A percentile compares a stretch with the other conserved stretches of the same genome.
These are phyloP conservation scores for Globisporangium perplexum DNA, from an alignment of 352 stramenopile genomes.

Conservation along the genomic window DNA sequence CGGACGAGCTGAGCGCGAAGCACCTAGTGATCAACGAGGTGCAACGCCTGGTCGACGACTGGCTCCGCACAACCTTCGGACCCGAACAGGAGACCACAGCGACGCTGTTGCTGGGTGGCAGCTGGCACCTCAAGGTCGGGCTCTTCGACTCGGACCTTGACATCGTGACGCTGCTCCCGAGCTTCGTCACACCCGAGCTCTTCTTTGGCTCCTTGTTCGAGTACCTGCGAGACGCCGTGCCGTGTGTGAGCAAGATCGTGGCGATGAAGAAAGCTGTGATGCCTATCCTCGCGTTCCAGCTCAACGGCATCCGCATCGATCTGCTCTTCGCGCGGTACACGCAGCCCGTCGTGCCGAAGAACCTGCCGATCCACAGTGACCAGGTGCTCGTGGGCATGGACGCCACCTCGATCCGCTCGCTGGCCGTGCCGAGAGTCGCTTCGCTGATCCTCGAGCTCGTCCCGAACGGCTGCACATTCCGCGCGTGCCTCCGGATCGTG, in stretches of 20 bases:
- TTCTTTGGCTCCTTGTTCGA: conserved; percentile 69
- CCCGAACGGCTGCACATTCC: conserved; percentile 64
- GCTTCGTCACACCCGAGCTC: conserved; percentile 43
- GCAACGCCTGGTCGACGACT: conserved; percentile 62
- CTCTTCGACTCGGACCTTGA: conserved; percentile 73
- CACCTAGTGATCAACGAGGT: conserved; percentile 77
- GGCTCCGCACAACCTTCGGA: conserved; percentile 45
- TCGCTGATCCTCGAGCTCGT: conserved; percentile 81
- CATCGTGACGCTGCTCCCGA: conserved; percentile 66
- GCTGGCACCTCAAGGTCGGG: conserved; percentile 80
- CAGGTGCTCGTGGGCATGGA: conserved; percentile 75
- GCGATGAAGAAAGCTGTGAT: conserved; percentile 68
- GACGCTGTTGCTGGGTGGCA: conserved; percentile 68
- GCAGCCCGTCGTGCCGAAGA: conserved; percentile 58
- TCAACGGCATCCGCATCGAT: conserved; percentile 62
- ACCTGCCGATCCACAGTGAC: conserved; percentile 72
- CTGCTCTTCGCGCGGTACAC: conserved; percentile 74
- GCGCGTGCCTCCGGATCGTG: conserved; percentile 64
- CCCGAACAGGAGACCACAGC: conserved; percentile 33
- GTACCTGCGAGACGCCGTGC: conserved; percentile 26
- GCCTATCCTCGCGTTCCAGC: conserved; percentile 69
- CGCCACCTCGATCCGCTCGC: conserved; percentile 58
- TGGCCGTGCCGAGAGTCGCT: conserved; percentile 71
- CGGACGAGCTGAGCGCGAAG: conserved; percentile 60
- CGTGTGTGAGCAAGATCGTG: conserved; percentile 53